phyloP scores from a whole-genome alignment of 208 protist genomes.

The Leishmania gerbilli region DNA sequence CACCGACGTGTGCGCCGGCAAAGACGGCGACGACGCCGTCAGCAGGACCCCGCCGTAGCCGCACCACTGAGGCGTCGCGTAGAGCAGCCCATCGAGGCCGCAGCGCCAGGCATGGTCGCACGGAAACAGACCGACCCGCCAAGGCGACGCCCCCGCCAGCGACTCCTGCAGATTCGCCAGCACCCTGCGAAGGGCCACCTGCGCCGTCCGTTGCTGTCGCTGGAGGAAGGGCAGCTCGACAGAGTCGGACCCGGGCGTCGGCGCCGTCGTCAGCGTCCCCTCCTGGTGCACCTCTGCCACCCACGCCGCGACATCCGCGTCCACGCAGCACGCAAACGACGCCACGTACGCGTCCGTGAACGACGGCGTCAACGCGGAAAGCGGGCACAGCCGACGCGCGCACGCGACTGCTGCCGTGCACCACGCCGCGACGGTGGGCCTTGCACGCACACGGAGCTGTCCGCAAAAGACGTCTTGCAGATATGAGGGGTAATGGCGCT shows the following conservation, averaged over 20 bases:
- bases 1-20: not conserved
- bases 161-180: slow-evolving; percentile 11
- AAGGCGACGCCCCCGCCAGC: slow-evolving; percentile 13
- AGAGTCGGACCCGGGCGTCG: not conserved
- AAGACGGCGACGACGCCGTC: not conserved
- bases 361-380: slow-evolving; percentile 7
- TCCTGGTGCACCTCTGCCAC: slow-evolving; percentile 7
- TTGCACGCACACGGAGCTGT: slow-evolving; percentile 30
- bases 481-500: slow-evolving; percentile 26
- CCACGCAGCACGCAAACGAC: slow-evolving; percentile 38
- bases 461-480: slow-evolving; percentile 24
- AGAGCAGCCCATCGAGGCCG: slow-evolving; percentile 55
- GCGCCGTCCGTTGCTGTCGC: slow-evolving; percentile 2
- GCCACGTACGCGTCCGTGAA: slow-evolving; percentile 32
- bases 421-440: slow-evolving; percentile 49
- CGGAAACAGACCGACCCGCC: slow-evolving; percentile 31
- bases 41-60: slow-evolving; percentile 30
- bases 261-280: not conserved
- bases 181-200: slow-evolving; percentile 3
- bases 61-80: slow-evolving; percentile 50
- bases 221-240: not conserved
- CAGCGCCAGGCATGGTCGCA: slow-evolving; percentile 39
- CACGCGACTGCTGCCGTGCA: slow-evolving; percentile 31
- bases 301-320: slow-evolving; percentile 29
- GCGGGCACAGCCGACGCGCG: slow-evolving; percentile 10